Evolutionary conservation across 495 filamentous ascomycete genomes (phyloP).

Genomic region (Haplographium delicatum): DNA sequence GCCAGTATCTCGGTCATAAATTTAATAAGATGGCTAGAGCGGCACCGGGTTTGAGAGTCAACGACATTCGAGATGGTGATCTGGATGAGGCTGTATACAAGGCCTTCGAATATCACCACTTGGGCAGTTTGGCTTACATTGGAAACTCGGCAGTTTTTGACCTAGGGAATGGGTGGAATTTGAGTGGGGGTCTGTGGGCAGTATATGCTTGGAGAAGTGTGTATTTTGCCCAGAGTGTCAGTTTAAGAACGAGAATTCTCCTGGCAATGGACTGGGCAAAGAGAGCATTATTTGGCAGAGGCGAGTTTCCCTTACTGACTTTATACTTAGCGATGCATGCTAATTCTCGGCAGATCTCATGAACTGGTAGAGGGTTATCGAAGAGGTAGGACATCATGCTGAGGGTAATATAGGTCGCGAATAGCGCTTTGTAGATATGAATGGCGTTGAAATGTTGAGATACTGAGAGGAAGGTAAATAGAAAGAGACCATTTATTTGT

Average conservation of each 20-base stretch:
- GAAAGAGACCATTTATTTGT: too few relatives aligned
- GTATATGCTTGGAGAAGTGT: slow-evolving; percentile 96
- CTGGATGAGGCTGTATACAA: slow-evolving; percentile 90
- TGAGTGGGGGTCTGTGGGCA: slow-evolving; percentile 81
- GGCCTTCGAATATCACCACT: slow-evolving; percentile 89
- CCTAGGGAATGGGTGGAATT: slow-evolving; percentile 61
- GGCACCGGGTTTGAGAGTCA: slow-evolving; percentile 67
- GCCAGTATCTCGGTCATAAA: slow-evolving; percentile 87
- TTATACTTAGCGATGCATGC: neutral
- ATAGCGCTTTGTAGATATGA: too few relatives aligned
- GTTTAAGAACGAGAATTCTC: slow-evolving; percentile 79
- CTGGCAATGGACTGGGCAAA: slow-evolving; percentile 99
- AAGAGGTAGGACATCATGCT: too few relatives aligned
- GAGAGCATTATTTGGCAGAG: slow-evolving; percentile 90
- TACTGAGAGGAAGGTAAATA: too few relatives aligned
- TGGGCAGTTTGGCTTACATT: slow-evolving; percentile 91
- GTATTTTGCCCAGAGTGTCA: slow-evolving; percentile 98
- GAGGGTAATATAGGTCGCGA: too few relatives aligned
- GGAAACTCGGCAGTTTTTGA: slow-evolving; percentile 97
- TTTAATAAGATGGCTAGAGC: slow-evolving; percentile 86
- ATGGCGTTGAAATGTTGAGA: too few relatives aligned
- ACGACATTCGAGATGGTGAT: slow-evolving; percentile 82
- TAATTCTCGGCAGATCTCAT: slow-evolving; percentile 23
- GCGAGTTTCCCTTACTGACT: slow-evolving; percentile 47
- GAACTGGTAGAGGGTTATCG: slow-evolving; percentile 15